Conservation (phyloP, 306 rosid species). For the Astragalus membranaceus region DNA sequence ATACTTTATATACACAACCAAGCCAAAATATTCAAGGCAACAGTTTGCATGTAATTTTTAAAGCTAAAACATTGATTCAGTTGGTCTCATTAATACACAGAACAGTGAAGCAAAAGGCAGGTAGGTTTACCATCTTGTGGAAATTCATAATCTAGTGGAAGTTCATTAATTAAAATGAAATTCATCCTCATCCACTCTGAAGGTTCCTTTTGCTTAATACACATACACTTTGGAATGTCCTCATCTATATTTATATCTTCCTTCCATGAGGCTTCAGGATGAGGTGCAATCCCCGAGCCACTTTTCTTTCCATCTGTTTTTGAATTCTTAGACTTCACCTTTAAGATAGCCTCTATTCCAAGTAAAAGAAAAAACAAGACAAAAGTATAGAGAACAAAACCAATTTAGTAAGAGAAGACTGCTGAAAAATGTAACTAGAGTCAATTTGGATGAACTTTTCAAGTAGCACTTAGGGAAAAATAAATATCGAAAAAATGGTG, state of each 20-base stretch:
- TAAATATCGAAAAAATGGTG: background rate
- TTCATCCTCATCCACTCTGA: background rate
- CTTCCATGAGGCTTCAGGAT: too few species aligned
- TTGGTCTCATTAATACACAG: background rate
- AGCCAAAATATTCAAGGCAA: background rate
- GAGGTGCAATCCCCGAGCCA: too few species aligned
- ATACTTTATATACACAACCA: background rate
- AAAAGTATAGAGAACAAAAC: too few species aligned
- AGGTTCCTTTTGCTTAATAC: constrained; percentile 30
- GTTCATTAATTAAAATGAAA: too few species aligned
- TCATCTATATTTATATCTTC: constrained; percentile 40
- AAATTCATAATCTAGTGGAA: constrained; percentile 34
- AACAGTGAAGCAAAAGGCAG: background rate
- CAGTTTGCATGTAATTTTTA: background rate
- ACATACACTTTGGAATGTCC: constrained; percentile 35
- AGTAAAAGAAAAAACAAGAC: background rate
- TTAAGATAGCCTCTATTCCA: constrained; percentile 24
- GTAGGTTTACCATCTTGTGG: constrained; percentile 28
- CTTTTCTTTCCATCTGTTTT: constrained; percentile 36
- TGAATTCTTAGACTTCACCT: constrained; percentile 21
- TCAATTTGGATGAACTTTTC: background rate
- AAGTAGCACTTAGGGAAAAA: background rate
- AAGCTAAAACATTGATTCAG: background rate
- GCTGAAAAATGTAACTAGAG: background rate
- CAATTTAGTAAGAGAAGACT: background rate